phyloP scores from a whole-genome alignment of 345 rosid genomes.

The Eucalyptus viminalis region DNA sequence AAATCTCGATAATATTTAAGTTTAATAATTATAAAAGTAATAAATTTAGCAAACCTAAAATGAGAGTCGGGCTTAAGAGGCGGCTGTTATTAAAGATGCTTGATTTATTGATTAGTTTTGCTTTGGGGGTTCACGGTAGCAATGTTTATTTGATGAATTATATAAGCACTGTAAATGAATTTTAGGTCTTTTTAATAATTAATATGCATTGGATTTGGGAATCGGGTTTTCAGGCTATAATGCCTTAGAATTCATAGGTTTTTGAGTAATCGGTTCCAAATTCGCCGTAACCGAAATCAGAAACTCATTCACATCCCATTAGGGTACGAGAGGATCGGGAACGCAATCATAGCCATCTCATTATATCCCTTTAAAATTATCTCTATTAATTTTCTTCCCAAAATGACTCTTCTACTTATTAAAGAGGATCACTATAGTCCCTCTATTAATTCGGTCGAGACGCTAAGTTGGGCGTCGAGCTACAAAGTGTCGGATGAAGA shows the following conservation, averaged over 20 bases:
- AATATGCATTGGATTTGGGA: accelerated
- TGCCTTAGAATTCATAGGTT: background rate
- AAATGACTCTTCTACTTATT: background rate
- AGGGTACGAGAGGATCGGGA: background rate
- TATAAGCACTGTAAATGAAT: background rate
- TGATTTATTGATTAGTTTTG: background rate
- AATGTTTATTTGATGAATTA: background rate
- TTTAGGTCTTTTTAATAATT: background rate
- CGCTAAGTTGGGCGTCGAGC: accelerated
- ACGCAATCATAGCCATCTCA: background rate
- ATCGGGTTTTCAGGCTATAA: background rate
- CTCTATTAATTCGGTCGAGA: too few species aligned
- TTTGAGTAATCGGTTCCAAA: background rate
- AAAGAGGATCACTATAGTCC: background rate
- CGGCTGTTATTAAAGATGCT: background rate
- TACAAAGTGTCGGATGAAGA: background rate
- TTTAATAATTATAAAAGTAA: background rate
- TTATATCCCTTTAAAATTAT: background rate
- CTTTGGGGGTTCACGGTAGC: background rate
- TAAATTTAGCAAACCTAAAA: background rate
- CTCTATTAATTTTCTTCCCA: accelerated
- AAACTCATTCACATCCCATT: background rate
- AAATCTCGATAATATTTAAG: background rate
- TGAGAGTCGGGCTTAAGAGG: background rate
- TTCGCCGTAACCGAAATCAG: background rate